A percentile compares a stretch with the other conserved stretches of the same genome.
Evolutionary conservation across 768 basidiomycete species (phyloP).

Genomic region (Daedaleopsis sinensis): DNA sequence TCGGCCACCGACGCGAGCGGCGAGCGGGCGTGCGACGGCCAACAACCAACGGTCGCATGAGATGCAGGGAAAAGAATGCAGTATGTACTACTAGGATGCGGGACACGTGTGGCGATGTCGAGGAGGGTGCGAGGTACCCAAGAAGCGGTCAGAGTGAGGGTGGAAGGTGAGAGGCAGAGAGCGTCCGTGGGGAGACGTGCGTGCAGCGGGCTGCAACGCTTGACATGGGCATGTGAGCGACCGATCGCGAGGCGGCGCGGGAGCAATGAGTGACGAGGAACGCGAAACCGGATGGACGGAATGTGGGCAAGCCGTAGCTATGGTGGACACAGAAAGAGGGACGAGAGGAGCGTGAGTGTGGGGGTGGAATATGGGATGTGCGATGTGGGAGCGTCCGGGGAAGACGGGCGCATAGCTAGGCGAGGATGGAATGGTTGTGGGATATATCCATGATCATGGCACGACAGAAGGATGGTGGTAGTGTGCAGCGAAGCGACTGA

Average conservation of each 20-base stretch:
- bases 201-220: neutral
- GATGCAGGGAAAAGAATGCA: slow-evolving; percentile 3
- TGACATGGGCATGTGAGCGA: neutral
- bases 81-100: neutral
- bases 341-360: neutral
- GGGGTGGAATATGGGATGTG: neutral
- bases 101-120: too few relatives aligned
- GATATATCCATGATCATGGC: too few relatives aligned
- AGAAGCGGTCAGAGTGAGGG: neutral
- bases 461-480: neutral
- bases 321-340: neutral
- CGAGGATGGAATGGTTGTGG: neutral
- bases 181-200: neutral
- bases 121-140: neutral
- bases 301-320: too few relatives aligned
- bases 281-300: neutral
- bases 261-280: slow-evolving; percentile 7
- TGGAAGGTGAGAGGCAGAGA: neutral
- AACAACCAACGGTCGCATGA: slow-evolving; percentile 13
- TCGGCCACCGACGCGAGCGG: slow-evolving; percentile 18
- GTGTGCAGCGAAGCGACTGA: too few relatives aligned
- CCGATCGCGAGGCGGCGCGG: neutral
- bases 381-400: neutral
- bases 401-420: neutral
- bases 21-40: slow-evolving; percentile 1